Base-by-base conservation (phyloP, 2,329 filamentous ascomycete genomes). In the Cucurbitaria berberidis region DNA sequence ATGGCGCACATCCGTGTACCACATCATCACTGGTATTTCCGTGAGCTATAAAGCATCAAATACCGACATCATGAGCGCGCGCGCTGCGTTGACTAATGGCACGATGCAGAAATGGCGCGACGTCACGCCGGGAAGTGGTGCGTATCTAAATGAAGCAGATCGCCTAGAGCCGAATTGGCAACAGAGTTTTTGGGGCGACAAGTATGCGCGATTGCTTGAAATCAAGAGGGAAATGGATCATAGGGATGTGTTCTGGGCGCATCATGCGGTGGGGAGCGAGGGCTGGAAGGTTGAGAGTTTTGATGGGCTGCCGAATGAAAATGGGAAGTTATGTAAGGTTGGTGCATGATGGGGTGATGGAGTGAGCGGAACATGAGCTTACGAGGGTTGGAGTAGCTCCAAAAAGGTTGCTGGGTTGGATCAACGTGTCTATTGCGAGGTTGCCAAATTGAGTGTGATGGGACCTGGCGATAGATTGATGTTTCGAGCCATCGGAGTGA, bases 21-120 rank as follows among this genome's bases (percentile, higher is more conserved):
- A 68, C 46, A 57, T 65, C 27, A 66, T 66, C 36, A 52, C 60
- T 5, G 48, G 48, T 7, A 51, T 49, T 50, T 40, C 51, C 15
- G 27, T 56, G 8, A 52, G 54, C 29, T 19, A 29, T n/a, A 34
- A 29, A 16, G 22, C 40, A 1, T 50, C 58, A 4, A 32, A 34
- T 0, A 21, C 53, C 0, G 53, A 57, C 3, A 60, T 67, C 35
- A 30, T 60, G 7, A 42, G 58, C 26, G 55, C 54, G 11, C 41
- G 61, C 0, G 51, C 39, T 8, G 27, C 59, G 0, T 57, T 68
- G 19, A 67, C 63, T 1, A 67, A 63, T 22, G 59, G 55, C 8
- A 66, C 61, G 5, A 62, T 68, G 63, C 50, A 62, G 47, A 62
- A 59, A 45, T 68, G 63, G 63, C 60, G 67, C 13, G 62, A 66